Conservation (phyloP, 306 rosid species). For the Astragalus membranaceus region DNA sequence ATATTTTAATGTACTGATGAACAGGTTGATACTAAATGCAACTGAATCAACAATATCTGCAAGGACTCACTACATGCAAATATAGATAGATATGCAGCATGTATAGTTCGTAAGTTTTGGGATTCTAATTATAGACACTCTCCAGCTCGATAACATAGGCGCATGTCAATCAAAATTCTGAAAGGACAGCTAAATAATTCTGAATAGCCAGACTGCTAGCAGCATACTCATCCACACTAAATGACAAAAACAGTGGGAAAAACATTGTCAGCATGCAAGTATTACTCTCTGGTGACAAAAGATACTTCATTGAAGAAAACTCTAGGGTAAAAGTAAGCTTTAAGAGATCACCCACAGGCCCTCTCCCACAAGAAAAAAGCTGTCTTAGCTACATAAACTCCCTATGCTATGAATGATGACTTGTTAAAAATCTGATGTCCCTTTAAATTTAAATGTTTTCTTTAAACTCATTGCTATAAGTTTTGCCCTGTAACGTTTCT, state of each 20-base stretch:
- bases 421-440: neutral
- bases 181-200: neutral
- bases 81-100: constrained; percentile 1
- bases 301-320: neutral
- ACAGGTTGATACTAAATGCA: neutral
- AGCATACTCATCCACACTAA: neutral
- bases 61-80: constrained; percentile 10
- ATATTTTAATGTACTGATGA: constrained; percentile 1
- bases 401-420: neutral
- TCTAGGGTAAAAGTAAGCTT: neutral
- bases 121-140: constrained; percentile 10
- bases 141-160: constrained; percentile 15
- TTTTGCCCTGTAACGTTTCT: neutral
- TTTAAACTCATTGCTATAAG: neutral
- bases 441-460: neutral
- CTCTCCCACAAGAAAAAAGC: neutral
- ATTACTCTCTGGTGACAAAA: neutral
- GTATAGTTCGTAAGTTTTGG: neutral
- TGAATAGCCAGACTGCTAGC: constrained; percentile 4
- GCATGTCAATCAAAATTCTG: neutral
- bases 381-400: neutral
- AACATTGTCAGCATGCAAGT: neutral
- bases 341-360: neutral
- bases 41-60: constrained; percentile 17
- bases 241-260: neutral